Evolutionary conservation across 2,329 filamentous ascomycete species (phyloP).

Genomic region (Penicillium oxalicum): DNA sequence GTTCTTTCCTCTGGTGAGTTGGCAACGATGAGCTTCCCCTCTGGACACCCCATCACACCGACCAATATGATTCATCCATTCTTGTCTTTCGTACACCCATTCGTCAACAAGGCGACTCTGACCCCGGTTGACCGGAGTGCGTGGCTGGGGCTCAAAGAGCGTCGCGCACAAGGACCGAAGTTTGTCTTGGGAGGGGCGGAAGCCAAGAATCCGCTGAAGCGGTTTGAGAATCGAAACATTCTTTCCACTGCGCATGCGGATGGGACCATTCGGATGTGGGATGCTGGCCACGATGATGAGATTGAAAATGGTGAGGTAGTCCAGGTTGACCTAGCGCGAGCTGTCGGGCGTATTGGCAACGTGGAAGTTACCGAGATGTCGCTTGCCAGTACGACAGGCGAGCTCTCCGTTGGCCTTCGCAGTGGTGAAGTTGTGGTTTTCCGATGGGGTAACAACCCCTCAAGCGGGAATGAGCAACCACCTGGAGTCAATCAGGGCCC

Average conservation of each 20-base stretch:
- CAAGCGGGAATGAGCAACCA: slow-evolving; percentile 58
- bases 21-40: slow-evolving; percentile 85
- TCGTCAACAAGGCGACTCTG: slow-evolving; percentile 67
- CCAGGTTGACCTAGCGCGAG: slow-evolving; percentile 80
- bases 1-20: slow-evolving; percentile 82
- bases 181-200: slow-evolving; percentile 75
- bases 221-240: slow-evolving; percentile 77
- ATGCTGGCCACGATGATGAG: slow-evolving; percentile 84
- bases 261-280: slow-evolving; percentile 87
- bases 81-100: slow-evolving; percentile 83
- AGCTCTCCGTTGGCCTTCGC: slow-evolving; percentile 74
- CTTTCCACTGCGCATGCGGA: slow-evolving; percentile 85
- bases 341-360: slow-evolving; percentile 70
- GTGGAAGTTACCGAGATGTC: slow-evolving; percentile 74
- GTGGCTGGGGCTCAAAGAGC: slow-evolving; percentile 90
- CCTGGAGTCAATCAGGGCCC: slow-evolving; percentile 53
- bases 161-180: slow-evolving; percentile 67
- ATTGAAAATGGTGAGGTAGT: slow-evolving; percentile 78
- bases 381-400: slow-evolving; percentile 72
- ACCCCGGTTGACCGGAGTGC: slow-evolving; percentile 67
- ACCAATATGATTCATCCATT: slow-evolving; percentile 90
- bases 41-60: slow-evolving; percentile 80
- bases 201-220: slow-evolving; percentile 61
- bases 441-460: slow-evolving; percentile 76
- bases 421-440: slow-evolving; percentile 84